Percentiles rank a stretch among this genome's conserved stretches.
Evolutionary conservation across 1,139 yeast species (phyloP).

Genomic region (Entelexis paramagnoliae): DNA sequence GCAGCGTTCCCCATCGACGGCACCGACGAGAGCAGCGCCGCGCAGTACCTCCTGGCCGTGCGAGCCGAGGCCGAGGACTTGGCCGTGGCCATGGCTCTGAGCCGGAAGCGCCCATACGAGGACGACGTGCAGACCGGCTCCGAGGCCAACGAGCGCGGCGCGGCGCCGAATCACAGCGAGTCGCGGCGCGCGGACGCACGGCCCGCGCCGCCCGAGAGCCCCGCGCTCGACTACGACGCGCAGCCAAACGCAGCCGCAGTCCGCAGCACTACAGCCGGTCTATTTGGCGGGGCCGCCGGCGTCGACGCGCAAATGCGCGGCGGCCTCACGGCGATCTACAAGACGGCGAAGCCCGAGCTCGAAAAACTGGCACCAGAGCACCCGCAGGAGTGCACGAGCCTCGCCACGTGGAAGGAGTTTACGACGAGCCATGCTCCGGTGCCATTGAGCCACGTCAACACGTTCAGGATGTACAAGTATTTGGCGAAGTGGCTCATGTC

Average conservation of each 20-base stretch:
- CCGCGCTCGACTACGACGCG: constrained; percentile 11
- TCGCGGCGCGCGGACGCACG: not conserved
- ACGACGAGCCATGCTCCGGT: constrained; percentile 14
- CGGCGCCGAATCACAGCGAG: not conserved
- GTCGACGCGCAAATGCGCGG: not conserved
- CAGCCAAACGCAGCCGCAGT: not conserved
- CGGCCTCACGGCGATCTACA: constrained; percentile 1
- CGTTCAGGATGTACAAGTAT: constrained; percentile 18
- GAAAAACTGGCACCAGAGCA: constrained; percentile 1
- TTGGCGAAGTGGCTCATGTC: constrained; percentile 16
- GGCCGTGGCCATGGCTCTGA: not conserved
- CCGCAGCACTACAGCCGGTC: not conserved
- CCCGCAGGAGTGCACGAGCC: constrained; percentile 18
- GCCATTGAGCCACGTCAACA: constrained; percentile 15
- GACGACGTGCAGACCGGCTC: not conserved
- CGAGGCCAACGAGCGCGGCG: not conserved
- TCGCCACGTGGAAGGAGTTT: constrained; percentile 22
- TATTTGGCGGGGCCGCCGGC: not conserved
- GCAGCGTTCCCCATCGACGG: constrained; percentile 35
- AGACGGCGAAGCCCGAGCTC: not conserved
- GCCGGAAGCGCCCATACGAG: not conserved
- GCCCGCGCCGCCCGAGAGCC: not conserved
- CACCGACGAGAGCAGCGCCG: constrained; percentile 1
- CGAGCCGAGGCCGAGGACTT: constrained; percentile 25
- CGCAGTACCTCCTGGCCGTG: constrained; percentile 25